Base-by-base conservation (phyloP, 352 stramenopile genomes). In the Phytophthora pseudosyringae region DNA sequence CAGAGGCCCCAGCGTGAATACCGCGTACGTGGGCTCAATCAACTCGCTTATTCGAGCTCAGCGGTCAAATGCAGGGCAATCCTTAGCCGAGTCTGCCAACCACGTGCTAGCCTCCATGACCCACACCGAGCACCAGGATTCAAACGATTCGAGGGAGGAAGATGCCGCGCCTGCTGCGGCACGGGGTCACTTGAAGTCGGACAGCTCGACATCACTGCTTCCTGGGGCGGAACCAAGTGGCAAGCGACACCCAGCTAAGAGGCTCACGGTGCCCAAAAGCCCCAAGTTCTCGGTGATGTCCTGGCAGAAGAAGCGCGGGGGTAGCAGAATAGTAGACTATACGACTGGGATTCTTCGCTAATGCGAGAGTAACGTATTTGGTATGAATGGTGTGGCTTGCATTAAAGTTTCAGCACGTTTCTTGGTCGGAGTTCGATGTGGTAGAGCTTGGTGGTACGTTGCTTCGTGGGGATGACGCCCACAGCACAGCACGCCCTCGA, bases 221-320 rank as follows among this genome's bases (percentile, higher is more conserved):
- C 49, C 44, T 18, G 51, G 32, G 4, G 26, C 15, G 2, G 70
- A 75, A 4, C 15, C 64, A 15, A 29, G 39, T 52, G 61, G 71
- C 39, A 63, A 49, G 61, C 35, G 58, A 31, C n/a, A 56, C 3
- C 25, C 79, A 28, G 21, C 61, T 38, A 90, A 88, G 64, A 81
- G 78, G 7, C 66, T 91, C 25, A 94, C 86, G 1, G 86, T 94
- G 11, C 86, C 86, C 1, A 80, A 81, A 71, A 93, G 83, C 44
- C 86, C 86, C 38, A 93, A 91, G 46, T 94, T 94, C 60, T 94
- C 85, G 1, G 74, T 94, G 45, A 94, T 94, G 85, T 94, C 85
- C 15, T 94, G 85, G 85, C 85, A 94, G 51, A 92, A 92, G 71
- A 91, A 88, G 49, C 55, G 45, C 8, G 52, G 64, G 7, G 52